Conservation (phyloP, 1,284 basidiomycete species). For the Boletus semigastroideus region DNA sequence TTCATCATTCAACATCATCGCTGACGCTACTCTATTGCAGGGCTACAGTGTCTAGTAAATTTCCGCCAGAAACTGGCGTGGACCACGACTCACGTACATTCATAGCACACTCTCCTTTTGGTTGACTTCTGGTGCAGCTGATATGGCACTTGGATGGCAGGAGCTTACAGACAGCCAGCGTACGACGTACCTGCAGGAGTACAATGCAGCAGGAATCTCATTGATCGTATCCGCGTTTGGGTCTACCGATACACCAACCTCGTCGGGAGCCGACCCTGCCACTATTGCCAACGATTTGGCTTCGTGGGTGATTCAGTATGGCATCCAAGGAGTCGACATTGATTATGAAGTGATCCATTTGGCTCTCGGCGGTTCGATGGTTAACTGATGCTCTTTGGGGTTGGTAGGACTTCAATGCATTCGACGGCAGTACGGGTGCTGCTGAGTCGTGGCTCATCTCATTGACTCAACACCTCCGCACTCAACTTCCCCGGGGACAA, state of each 20-base stretch:
- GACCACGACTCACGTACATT: background rate
- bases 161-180: conserved; percentile 36
- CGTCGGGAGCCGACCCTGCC: conserved; percentile 37
- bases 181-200: conserved; percentile 28
- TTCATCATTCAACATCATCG: too few relatives aligned
- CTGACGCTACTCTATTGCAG: background rate
- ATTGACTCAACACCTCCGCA: conserved; percentile 41
- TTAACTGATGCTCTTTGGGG: conserved; percentile 6
- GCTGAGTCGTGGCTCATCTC: conserved; percentile 44
- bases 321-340: conserved; percentile 55
- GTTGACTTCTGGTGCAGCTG: conserved; percentile 38
- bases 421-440: conserved; percentile 36
- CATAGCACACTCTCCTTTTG: background rate
- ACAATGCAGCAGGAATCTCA: conserved; percentile 46
- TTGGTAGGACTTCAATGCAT: conserved; percentile 47
- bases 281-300: conserved; percentile 45
- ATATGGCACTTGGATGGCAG: conserved; percentile 46
- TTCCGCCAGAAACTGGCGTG: too few relatives aligned
- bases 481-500: conserved; percentile 33
- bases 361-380: background rate
- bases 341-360: conserved; percentile 46
- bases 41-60: conserved; percentile 6
- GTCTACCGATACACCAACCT: conserved; percentile 49
- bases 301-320: conserved; percentile 46
- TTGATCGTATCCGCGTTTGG: conserved; percentile 52